phyloP scores from a whole-genome alignment of 345 rosid genomes.

The Lenwebbia sp. region DNA sequence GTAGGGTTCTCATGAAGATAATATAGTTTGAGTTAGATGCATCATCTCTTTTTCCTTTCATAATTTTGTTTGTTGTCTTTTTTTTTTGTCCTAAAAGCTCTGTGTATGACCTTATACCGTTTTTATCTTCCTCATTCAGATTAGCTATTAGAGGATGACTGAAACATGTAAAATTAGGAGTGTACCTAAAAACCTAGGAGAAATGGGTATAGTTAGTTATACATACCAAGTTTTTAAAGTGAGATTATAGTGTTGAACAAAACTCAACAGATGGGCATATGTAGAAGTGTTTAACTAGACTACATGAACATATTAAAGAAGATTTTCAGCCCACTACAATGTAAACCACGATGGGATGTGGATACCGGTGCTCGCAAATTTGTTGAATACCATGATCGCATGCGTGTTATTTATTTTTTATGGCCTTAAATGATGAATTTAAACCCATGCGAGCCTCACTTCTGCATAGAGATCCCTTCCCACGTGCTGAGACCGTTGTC shows the following conservation, averaged over 20 bases:
- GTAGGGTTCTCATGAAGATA: background rate
- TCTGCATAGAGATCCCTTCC: background rate
- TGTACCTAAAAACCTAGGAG: background rate
- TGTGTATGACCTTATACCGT: background rate
- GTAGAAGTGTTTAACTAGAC: background rate
- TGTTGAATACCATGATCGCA: background rate
- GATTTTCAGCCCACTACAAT: background rate
- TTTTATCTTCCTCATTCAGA: background rate
- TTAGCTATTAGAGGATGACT: background rate
- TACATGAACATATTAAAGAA: background rate
- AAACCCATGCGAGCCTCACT: background rate
- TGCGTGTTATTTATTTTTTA: background rate
- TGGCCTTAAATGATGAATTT: background rate
- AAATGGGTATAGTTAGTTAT: background rate
- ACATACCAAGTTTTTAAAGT: background rate
- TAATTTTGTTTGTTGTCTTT: background rate
- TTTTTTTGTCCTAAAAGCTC: background rate
- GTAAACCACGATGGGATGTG: background rate
- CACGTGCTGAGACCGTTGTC: background rate
- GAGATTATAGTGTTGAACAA: background rate
- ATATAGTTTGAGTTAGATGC: background rate
- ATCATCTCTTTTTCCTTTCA: background rate
- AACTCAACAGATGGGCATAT: background rate
- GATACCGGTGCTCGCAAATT: background rate
- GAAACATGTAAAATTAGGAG: background rate